A percentile compares a stretch with the other conserved stretches of the same genome.
Evolutionary conservation across 306 rosid genomes (phyloP).

Genomic region (Coriaria nepalensis): DNA sequence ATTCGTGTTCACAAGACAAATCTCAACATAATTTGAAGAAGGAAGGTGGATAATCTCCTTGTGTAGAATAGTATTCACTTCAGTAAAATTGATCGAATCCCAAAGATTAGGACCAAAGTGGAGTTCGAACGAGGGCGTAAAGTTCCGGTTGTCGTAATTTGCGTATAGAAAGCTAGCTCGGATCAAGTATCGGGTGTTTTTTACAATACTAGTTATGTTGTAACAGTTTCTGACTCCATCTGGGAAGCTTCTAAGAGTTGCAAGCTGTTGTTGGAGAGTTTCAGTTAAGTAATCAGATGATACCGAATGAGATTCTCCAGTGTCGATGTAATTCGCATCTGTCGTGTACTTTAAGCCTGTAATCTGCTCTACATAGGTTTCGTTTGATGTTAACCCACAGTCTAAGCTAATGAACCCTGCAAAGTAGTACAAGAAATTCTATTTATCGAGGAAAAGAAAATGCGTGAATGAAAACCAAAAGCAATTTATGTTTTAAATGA

Average conservation of each 20-base stretch:
- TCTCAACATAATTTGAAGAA: slow-evolving; percentile 9
- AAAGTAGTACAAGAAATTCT: too few relatives aligned
- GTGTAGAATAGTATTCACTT: too few relatives aligned
- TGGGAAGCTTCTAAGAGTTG: slow-evolving; percentile 40
- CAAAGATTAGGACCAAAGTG: slow-evolving; percentile 29
- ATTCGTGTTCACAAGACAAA: slow-evolving; percentile 23
- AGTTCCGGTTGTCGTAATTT: slow-evolving; percentile 26
- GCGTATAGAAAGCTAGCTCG: slow-evolving; percentile 31
- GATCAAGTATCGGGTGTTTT: slow-evolving; percentile 25
- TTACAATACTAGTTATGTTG: slow-evolving; percentile 18
- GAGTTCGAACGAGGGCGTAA: slow-evolving; percentile 26
- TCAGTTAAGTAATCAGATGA: neutral
- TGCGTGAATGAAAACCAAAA: too few relatives aligned
- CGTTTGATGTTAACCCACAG: slow-evolving; percentile 27
- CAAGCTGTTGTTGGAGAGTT: slow-evolving; percentile 6
- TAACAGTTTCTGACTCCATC: slow-evolving; percentile 47
- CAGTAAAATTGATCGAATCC: slow-evolving; percentile 13
- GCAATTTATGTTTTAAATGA: too few relatives aligned
- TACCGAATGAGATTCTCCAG: slow-evolving; percentile 18
- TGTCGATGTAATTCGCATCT: slow-evolving; percentile 28
- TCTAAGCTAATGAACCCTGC: slow-evolving; percentile 48
- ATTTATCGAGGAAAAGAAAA: too few relatives aligned
- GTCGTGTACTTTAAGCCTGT: slow-evolving; percentile 36
- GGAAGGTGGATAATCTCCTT: slow-evolving; percentile 28
- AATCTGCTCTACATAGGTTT: slow-evolving; percentile 11